Evolutionary conservation across 2,329 filamentous ascomycete genomes (phyloP).

Genomic region (Fusarium albidum): DNA sequence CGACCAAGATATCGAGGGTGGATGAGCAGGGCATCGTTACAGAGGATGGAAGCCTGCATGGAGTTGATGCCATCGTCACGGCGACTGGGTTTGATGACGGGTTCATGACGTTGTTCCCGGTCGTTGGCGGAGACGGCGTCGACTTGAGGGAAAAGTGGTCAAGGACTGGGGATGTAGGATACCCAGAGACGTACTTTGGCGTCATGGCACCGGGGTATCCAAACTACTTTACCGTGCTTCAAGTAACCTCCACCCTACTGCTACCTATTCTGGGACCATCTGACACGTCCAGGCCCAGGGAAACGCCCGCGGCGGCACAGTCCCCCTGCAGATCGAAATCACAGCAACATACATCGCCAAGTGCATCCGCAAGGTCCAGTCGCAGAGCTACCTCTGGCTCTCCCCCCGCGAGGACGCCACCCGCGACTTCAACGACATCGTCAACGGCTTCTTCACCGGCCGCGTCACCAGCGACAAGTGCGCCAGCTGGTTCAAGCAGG

Average conservation of each 20-base stretch:
- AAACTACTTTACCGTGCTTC: constrained; percentile 3
- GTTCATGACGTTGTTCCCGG: background rate
- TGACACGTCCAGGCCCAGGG: background rate
- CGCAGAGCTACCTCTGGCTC: background rate
- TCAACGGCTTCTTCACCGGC: constrained; percentile 8
- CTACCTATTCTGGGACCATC: too few species aligned
- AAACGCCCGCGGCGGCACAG: constrained; percentile 3
- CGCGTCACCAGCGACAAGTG: constrained; percentile 7
- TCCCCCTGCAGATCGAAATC: constrained; percentile 7
- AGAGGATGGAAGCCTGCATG: too few species aligned
- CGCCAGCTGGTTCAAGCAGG: constrained; percentile 13
- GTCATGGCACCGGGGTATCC: constrained; percentile 8
- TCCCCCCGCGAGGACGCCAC: background rate
- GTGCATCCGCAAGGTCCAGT: constrained; percentile 3
- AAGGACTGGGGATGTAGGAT: background rate
- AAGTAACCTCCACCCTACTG: too few species aligned
- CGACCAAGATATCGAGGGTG: background rate
- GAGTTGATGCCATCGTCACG: background rate
- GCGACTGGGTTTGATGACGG: background rate
- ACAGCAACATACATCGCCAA: constrained; percentile 5
- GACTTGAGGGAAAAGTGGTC: constrained; percentile 4
- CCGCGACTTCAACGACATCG: constrained; percentile 10
- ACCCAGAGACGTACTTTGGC: constrained; percentile 6
- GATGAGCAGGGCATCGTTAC: too few species aligned
- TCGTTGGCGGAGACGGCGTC: background rate